A percentile compares a stretch with the other conserved stretches of the same genome.
phyloP scores from a whole-genome alignment of 2,329 filamentous ascomycete species.

The Aspergillus bombycis region DNA sequence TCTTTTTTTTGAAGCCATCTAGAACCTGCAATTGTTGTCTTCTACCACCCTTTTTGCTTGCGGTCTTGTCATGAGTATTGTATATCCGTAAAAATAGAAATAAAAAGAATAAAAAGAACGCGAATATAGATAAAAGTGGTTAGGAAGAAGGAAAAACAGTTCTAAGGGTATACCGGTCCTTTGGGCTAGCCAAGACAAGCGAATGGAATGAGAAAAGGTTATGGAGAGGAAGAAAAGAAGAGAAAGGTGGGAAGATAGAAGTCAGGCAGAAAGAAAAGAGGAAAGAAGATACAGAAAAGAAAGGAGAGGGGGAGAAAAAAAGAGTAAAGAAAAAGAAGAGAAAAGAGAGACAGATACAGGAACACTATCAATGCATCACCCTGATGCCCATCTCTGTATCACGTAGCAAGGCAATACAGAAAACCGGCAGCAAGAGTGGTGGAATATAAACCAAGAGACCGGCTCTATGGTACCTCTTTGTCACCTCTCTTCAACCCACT shows the following conservation, averaged over 20 bases:
- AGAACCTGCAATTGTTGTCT: neutral
- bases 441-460: constrained; percentile 25
- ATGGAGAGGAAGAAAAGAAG: neutral
- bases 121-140: neutral
- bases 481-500: constrained; percentile 57
- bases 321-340: constrained; percentile 4
- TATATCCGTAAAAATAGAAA: neutral
- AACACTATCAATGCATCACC: constrained; percentile 5
- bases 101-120: neutral
- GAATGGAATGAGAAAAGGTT: constrained; percentile 7
- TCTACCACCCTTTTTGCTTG: neutral
- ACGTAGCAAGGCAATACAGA: constrained; percentile 13
- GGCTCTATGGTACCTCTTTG: constrained; percentile 52
- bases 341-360: constrained; percentile 1
- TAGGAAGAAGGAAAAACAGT: neutral
- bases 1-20: neutral
- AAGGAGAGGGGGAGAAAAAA: constrained; percentile 5
- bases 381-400: constrained; percentile 9
- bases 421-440: constrained; percentile 7
- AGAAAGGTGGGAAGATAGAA: constrained; percentile 8
- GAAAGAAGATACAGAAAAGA: neutral
- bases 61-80: neutral
- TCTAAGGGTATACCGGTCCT: constrained; percentile 17
- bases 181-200: constrained; percentile 10
- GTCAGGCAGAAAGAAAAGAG: constrained; percentile 3